Conservation (phyloP, 768 basidiomycete species). For the Lenzites betulinus region DNA sequence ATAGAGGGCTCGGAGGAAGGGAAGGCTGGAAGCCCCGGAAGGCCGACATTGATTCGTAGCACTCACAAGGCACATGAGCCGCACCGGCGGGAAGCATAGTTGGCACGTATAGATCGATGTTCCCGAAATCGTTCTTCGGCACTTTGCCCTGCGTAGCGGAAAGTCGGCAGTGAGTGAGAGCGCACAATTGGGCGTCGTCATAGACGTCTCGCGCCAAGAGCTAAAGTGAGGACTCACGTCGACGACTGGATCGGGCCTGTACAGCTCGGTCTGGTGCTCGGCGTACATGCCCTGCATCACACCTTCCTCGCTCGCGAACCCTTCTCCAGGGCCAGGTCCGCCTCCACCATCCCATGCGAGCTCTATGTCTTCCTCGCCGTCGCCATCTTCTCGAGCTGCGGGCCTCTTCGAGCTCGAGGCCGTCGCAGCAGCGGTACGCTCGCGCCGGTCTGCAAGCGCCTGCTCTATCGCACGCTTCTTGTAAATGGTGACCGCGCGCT, state of each 20-base stretch:
- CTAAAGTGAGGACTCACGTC: conserved; percentile 57
- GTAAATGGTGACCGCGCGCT: conserved; percentile 78
- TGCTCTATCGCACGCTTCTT: conserved; percentile 73
- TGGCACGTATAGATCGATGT: conserved; percentile 93
- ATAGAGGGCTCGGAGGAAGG: background rate
- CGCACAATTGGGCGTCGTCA: background rate
- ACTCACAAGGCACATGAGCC: conserved; percentile 88
- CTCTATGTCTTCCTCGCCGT: conserved; percentile 18
- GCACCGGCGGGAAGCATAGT: conserved; percentile 92
- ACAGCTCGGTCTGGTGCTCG: conserved; percentile 80
- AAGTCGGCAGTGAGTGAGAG: background rate
- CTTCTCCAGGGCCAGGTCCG: conserved; percentile 20
- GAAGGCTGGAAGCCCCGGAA: background rate
- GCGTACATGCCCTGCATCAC: conserved; percentile 89
- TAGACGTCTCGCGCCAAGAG: background rate
- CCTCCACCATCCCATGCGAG: conserved; percentile 5
- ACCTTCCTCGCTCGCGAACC: conserved; percentile 44
- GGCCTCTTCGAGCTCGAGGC: conserved; percentile 2
- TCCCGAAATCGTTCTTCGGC: conserved; percentile 95
- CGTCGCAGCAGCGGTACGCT: conserved; percentile 16
- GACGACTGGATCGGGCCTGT: conserved; percentile 75
- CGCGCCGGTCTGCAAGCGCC: conserved; percentile 44
- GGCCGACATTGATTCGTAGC: background rate
- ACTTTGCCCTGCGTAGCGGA: conserved; percentile 84
- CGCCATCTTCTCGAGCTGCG: conserved; percentile 29